Evolutionary conservation across 2,329 filamentous ascomycete species (phyloP).

Genomic region (Penicillium sp.): DNA sequence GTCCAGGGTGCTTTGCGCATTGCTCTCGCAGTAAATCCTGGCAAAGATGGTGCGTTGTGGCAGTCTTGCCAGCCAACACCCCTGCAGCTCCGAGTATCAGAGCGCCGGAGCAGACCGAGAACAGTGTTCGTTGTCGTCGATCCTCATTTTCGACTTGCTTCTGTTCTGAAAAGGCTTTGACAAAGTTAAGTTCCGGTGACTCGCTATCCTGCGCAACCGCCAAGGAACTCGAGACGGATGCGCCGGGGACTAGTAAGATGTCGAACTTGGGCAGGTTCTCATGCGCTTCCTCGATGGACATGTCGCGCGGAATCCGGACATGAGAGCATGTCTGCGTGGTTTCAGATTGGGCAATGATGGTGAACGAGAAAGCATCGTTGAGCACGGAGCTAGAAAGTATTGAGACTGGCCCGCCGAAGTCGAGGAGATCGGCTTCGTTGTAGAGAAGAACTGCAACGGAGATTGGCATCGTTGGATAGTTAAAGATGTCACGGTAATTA

Average conservation of each 20-base stretch:
- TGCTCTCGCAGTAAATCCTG: conserved; percentile 22
- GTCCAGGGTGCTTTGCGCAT: conserved; percentile 12
- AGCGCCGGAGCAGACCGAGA: conserved; percentile 40
- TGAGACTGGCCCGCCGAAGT: not conserved
- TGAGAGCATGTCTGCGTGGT: conserved; percentile 4
- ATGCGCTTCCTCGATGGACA: conserved; percentile 3
- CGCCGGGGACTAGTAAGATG: not conserved
- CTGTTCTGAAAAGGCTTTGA: not conserved
- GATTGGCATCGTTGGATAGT: not conserved
- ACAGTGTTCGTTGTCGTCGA: conserved; percentile 27
- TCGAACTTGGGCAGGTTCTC: not conserved
- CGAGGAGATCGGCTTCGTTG: not conserved
- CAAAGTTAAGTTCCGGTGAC: not conserved
- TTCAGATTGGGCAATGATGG: not conserved
- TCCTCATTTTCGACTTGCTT: conserved; percentile 14
- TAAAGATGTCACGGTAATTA: no score
- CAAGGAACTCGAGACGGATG: not conserved
- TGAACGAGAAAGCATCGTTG: not conserved
- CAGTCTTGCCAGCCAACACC: conserved; percentile 29
- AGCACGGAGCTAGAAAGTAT: not conserved
- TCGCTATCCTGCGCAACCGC: not conserved
- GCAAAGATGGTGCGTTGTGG: conserved; percentile 37
- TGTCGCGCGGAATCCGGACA: conserved; percentile 6
- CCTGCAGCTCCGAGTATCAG: conserved; percentile 36
- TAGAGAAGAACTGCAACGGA: not conserved